These are phyloP conservation scores for Rosa lucieae DNA, from an alignment of 306 rosid species.

Conservation along the genomic window DNA sequence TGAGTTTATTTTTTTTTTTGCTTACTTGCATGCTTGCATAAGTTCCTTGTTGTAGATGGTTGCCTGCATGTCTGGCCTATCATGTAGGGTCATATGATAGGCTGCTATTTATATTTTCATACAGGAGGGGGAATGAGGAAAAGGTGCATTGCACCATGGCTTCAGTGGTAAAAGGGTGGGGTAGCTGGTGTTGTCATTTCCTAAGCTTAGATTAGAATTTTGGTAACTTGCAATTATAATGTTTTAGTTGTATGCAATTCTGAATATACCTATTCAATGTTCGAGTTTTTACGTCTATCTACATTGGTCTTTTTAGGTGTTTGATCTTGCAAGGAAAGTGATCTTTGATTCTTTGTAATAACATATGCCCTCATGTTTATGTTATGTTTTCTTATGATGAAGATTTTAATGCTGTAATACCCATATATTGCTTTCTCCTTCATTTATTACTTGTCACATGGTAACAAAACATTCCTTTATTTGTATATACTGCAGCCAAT, in stretches of 20 bases:
- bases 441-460: not conserved
- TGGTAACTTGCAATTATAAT: not conserved
- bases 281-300: not conserved
- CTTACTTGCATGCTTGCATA: not conserved
- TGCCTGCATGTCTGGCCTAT: not conserved
- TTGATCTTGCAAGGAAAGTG: not conserved
- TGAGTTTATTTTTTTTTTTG: not conserved
- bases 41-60: not conserved
- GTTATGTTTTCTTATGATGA: not conserved
- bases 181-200: not conserved
- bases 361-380: not conserved
- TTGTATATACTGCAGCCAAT: slow-evolving; percentile 48
- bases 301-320: not conserved
- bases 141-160: not conserved
- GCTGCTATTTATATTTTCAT: not conserved
- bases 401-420: not conserved
- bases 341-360: not conserved
- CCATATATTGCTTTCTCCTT: not conserved
- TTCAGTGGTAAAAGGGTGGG: not conserved
- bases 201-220: not conserved
- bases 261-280: not conserved
- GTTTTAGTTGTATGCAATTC: not conserved
- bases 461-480: not conserved
- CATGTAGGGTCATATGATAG: not conserved
- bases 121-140: not conserved